Conservation (phyloP, 106 monocot species). For the Gastrodia elata region DNA sequence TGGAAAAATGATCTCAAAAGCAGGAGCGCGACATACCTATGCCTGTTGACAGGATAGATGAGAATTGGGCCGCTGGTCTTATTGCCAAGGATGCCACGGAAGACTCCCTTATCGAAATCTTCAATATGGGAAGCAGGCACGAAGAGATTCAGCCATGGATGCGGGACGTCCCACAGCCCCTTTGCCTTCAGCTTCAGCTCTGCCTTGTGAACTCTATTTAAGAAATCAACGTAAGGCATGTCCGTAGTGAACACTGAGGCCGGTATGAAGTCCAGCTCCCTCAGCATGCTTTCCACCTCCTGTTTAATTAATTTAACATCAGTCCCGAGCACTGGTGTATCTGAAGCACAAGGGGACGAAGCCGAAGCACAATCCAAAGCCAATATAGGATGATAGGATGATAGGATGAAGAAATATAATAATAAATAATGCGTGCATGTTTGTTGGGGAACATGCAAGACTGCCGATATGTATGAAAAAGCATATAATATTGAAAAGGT, state of each 20-base stretch:
- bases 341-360: too few species aligned
- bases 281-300: conserved; percentile 55
- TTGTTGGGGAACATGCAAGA: background rate
- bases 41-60: conserved; percentile 82
- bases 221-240: conserved; percentile 62
- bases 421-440: background rate
- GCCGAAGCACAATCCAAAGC: too few species aligned
- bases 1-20: too few species aligned
- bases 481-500: conserved; percentile 3
- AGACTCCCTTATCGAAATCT: conserved; percentile 66
- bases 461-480: background rate
- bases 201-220: conserved; percentile 64
- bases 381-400: too few species aligned
- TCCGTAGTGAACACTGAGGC: conserved; percentile 57
- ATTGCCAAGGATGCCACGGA: conserved; percentile 47
- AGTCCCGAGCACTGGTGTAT: too few species aligned
- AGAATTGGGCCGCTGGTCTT: conserved; percentile 69
- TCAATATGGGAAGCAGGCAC: conserved; percentile 55
- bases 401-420: conserved; percentile 7
- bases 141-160: conserved; percentile 92
- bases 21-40: conserved; percentile 29
- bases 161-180: conserved; percentile 84
- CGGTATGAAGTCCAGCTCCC: conserved; percentile 48
- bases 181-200: conserved; percentile 61
- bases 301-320: conserved; percentile 8